Base-by-base conservation (phyloP, 2,329 filamentous ascomycete species). In the Fusarium keratoplasticum region DNA sequence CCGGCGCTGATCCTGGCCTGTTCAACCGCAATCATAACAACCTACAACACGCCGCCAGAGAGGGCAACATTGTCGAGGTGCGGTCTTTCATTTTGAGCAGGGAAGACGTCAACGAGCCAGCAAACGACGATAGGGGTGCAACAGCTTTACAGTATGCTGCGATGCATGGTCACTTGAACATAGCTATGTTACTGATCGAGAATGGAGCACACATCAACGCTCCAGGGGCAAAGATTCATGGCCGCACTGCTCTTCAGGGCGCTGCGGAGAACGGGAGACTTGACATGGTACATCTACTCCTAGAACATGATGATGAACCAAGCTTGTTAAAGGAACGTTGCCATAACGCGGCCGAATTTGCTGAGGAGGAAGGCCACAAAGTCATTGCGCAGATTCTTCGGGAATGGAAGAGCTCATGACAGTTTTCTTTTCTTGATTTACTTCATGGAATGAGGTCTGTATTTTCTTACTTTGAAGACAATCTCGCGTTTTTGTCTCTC, bases 171-270 rank as follows among this genome's bases (percentile, higher is more conserved):
- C 31, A 57, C n/a, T 35, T 57, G 2, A 5, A 14, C 7, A 27
- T 36, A 2, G 14, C 54, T 4, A 36, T 16, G 33, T 11, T 57
- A 4, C 33, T 57, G 2, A 5, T 57, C 16, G 33, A 57, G 31
- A 36, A 57, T 1, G 54, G 54, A 9, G 54, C 54, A 13, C 7
- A 1, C 16, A 36, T 36, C 20, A 57, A 25, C 16, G 33, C 29
- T 1, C 7, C 54, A 18, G 9, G 20, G 5, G n/a, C 20, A 2
- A 13, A 22, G 9, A 0, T 0, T 4, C 1, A 7, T 38, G 54
- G 54, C 18, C 54, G 54, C 6, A 38, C 20, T 1, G 54, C 54
- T 3, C 20, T 57, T 25, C 10, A 35, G 20, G 54, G 14, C 5
- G 54, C 54, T 8, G 54, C 31, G 16, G 54, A 57, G 4, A 13